phyloP scores from a whole-genome alignment of 768 basidiomycete species.

The Boletus speciosus region DNA sequence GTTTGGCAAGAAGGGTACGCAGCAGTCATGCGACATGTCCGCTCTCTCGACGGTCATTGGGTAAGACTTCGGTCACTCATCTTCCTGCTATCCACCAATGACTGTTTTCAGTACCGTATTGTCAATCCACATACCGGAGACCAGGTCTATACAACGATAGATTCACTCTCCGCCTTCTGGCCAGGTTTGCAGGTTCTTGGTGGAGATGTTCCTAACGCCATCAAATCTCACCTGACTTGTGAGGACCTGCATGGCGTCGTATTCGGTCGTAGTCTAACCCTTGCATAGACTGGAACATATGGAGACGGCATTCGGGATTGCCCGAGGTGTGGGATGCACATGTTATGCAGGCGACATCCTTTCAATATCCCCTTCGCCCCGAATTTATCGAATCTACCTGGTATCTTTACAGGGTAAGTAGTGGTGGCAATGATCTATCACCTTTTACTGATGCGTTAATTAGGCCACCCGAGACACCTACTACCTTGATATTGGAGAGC shows the following conservation, averaged over 20 bases:
- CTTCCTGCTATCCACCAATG: neutral
- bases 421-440: neutral
- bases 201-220: conserved; percentile 84
- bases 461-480: conserved; percentile 91
- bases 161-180: conserved; percentile 95
- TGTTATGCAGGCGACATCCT: conserved; percentile 64
- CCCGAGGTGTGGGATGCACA: conserved; percentile 92
- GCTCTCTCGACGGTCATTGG: conserved; percentile 85
- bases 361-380: conserved; percentile 79
- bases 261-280: neutral
- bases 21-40: conserved; percentile 80
- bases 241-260: conserved; percentile 22
- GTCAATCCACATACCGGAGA: conserved; percentile 81
- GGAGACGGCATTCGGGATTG: conserved; percentile 81
- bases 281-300: conserved; percentile 81
- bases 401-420: conserved; percentile 82
- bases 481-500: conserved; percentile 89
- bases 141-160: conserved; percentile 72
- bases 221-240: conserved; percentile 90
- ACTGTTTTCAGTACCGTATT: conserved; percentile 63
- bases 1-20: conserved; percentile 84
- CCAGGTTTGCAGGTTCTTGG: conserved; percentile 91
- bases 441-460: conserved; percentile 1
- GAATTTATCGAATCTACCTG: conserved; percentile 97
- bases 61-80: conserved; percentile 37